Conservation (phyloP, 2,329 filamentous ascomycete species). For the Phaeomoniella chlamydospora region DNA sequence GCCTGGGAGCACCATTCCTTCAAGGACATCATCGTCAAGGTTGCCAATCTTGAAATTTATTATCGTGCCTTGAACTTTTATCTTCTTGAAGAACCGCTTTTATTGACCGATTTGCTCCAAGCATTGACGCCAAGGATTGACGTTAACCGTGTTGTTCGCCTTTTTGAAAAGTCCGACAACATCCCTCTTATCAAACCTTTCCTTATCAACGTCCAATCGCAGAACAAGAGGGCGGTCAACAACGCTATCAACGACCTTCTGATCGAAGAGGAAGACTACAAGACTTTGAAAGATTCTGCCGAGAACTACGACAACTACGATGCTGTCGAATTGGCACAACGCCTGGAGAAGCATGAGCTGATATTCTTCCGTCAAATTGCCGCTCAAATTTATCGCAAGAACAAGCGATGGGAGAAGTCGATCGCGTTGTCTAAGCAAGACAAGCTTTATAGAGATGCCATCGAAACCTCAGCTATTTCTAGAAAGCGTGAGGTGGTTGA, state of each 20-base stretch:
- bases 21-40: conserved; percentile 97
- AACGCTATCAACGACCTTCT: conserved; percentile 94
- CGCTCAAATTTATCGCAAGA: conserved; percentile 97
- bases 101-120: conserved; percentile 90
- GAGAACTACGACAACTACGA: conserved; percentile 99
- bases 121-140: conserved; percentile 86
- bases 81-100: conserved; percentile 86
- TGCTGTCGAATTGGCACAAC: conserved; percentile 76
- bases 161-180: conserved; percentile 98
- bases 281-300: conserved; percentile 92
- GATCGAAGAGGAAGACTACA: conserved; percentile 98
- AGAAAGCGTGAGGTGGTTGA: conserved; percentile 85
- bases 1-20: conserved; percentile 99
- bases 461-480: conserved; percentile 91
- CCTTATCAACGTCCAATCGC: conserved; percentile 84
- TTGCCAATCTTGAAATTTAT: conserved; percentile 97
- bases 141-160: conserved; percentile 96
- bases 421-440: conserved; percentile 97
- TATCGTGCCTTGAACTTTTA: conserved; percentile 96
- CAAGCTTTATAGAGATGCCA: conserved; percentile 98
- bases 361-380: conserved; percentile 99
- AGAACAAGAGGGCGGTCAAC: conserved; percentile 98
- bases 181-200: conserved; percentile 97
- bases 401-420: conserved; percentile 99
- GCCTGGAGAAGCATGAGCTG: conserved; percentile 91